A percentile compares a stretch with the other conserved stretches of the same genome.
Conservation (phyloP, 2,329 filamentous ascomycete genomes). For the Pseudogymnoascus sp. region DNA sequence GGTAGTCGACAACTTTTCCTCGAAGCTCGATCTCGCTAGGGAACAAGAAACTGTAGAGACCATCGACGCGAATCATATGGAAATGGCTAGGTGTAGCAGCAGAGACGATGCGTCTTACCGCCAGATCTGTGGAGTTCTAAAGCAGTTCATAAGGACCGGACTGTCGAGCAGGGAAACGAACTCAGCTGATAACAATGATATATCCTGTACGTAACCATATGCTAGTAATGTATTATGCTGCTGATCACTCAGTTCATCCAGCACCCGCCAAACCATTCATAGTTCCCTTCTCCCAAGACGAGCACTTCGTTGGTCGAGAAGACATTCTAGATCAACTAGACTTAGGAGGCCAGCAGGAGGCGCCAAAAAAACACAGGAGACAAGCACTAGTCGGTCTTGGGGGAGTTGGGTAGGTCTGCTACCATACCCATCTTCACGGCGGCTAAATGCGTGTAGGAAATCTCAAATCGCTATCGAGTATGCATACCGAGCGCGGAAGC, state of each 20-base stretch:
- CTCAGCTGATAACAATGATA: background rate
- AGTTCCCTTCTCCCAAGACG: background rate
- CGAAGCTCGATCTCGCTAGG: constrained; percentile 25
- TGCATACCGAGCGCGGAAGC: constrained; percentile 12
- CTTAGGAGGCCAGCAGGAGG: background rate
- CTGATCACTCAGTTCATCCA: background rate
- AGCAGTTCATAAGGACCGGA: background rate
- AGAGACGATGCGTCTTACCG: constrained; percentile 24
- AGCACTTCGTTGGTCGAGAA: constrained; percentile 3
- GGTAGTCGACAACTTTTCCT: constrained; percentile 13
- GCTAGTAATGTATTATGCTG: background rate
- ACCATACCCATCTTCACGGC: background rate
- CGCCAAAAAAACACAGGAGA: background rate
- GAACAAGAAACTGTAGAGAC: constrained; percentile 25
- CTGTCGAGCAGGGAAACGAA: background rate
- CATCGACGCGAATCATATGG: constrained; percentile 34
- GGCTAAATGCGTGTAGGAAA: constrained; percentile 14
- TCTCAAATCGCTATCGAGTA: constrained; percentile 19
- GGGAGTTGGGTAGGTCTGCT: constrained; percentile 9
- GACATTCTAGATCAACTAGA: background rate
- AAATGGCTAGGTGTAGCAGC: constrained; percentile 35
- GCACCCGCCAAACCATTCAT: background rate
- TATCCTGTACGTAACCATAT: background rate
- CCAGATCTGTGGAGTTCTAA: constrained; percentile 12
- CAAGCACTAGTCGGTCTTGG: constrained; percentile 17